Evolutionary conservation across 179 eudicot genomes (phyloP).

Genomic region (Vitellaria paradoxa): DNA sequence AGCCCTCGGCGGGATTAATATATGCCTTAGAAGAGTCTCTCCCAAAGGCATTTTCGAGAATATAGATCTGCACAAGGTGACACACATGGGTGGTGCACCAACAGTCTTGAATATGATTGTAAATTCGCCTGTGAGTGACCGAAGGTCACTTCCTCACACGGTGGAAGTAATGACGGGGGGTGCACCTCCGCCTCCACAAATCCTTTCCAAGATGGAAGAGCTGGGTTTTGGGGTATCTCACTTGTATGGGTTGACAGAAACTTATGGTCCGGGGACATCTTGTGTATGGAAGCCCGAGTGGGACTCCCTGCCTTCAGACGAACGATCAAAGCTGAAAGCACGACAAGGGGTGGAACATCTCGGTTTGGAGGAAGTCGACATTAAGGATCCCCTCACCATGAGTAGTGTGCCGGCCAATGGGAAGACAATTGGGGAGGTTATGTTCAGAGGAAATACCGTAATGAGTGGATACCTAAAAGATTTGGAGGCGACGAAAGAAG

Average conservation of each 20-base stretch:
- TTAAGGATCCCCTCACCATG: slow-evolving; percentile 31
- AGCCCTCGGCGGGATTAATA: slow-evolving; percentile 57
- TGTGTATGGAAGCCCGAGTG: slow-evolving; percentile 32
- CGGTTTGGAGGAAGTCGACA: slow-evolving; percentile 24
- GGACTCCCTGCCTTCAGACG: slow-evolving; percentile 20
- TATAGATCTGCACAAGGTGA: slow-evolving; percentile 52
- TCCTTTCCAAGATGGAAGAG: slow-evolving; percentile 30
- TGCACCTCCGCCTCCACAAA: slow-evolving; percentile 28
- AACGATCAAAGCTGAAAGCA: slow-evolving; percentile 17
- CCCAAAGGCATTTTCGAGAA: slow-evolving; percentile 47
- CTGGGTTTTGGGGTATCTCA: slow-evolving; percentile 26
- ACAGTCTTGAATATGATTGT: slow-evolving; percentile 57
- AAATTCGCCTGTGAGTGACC: slow-evolving; percentile 17
- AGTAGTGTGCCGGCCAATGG: slow-evolving; percentile 31
- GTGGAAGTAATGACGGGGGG: slow-evolving; percentile 29
- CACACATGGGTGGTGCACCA: slow-evolving; percentile 68
- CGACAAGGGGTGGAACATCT: slow-evolving; percentile 31
- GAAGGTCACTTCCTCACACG: slow-evolving; percentile 20
- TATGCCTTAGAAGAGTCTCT: slow-evolving; percentile 50
- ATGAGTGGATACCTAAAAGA: slow-evolving; percentile 30
- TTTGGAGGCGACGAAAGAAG: slow-evolving; percentile 20
- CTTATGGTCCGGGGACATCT: slow-evolving; percentile 27
- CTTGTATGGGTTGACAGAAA: slow-evolving; percentile 29
- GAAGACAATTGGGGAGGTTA: slow-evolving; percentile 36
- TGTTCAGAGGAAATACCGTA: slow-evolving; percentile 37